Conservation (phyloP, 352 stramenopile species). For the Phytophthora citricola region DNA sequence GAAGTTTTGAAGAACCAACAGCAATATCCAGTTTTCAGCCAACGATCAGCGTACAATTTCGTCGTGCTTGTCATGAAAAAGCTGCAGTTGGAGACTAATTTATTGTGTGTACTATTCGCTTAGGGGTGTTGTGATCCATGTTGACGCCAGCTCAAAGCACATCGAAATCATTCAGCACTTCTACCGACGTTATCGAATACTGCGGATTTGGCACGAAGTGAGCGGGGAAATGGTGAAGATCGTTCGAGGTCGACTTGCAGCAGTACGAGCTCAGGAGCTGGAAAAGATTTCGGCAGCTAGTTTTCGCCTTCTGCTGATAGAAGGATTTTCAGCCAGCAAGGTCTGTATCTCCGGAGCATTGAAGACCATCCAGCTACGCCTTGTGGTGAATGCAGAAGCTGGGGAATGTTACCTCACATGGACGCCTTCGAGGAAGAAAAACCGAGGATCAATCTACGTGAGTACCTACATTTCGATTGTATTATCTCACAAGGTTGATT, state of each 20-base stretch:
- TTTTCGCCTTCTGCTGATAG: conserved; percentile 57
- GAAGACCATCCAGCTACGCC: conserved; percentile 67
- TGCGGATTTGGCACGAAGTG: conserved; percentile 54
- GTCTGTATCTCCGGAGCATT: conserved; percentile 71
- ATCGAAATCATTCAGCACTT: conserved; percentile 37
- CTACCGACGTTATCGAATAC: conserved; percentile 53
- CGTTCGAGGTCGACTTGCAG: conserved; percentile 40
- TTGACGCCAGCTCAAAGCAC: conserved; percentile 23
- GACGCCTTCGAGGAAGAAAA: conserved; percentile 76
- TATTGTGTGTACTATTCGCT: neutral
- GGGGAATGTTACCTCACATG: conserved; percentile 79
- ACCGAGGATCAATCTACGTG: conserved; percentile 66
- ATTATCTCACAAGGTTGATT: neutral
- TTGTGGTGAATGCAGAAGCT: conserved; percentile 50
- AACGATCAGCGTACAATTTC: conserved; percentile 32
- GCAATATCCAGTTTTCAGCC: conserved; percentile 41
- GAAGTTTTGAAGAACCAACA: conserved; percentile 54
- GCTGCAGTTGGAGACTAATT: neutral
- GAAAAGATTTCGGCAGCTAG: conserved; percentile 55
- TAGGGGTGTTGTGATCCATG: conserved; percentile 29
- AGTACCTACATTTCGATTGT: conserved; percentile 16
- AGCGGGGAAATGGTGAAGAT: conserved; percentile 48
- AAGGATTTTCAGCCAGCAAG: conserved; percentile 71
- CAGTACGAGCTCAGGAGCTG: conserved; percentile 30
- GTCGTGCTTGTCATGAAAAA: neutral